Evolutionary conservation across 2,329 filamentous ascomycete species (phyloP).

Genomic region (Aspergillus nomiae): DNA sequence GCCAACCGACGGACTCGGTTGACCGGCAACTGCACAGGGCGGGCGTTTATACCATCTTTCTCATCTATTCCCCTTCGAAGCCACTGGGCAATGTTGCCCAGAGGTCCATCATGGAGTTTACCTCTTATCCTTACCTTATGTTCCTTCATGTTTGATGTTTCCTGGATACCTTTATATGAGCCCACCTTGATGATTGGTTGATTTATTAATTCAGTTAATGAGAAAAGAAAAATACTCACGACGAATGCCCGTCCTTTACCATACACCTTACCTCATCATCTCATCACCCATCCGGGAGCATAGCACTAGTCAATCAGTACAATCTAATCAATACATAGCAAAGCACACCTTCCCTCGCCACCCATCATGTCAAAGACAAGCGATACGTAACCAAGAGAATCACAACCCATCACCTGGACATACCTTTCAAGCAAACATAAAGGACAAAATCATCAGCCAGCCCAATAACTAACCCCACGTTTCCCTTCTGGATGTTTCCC

Average conservation of each 20-base stretch:
- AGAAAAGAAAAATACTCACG: constrained; percentile 2
- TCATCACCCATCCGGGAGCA: neutral
- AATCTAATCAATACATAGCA: neutral
- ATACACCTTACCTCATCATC: neutral
- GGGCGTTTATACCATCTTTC: constrained; percentile 16
- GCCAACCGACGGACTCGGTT: constrained; percentile 1
- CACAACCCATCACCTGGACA: neutral
- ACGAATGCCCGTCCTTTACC: neutral
- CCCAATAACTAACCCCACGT: neutral
- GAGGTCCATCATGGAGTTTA: constrained; percentile 7
- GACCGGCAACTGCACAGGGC: constrained; percentile 15
- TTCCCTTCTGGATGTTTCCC: neutral
- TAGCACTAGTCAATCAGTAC: neutral
- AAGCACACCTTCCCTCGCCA: neutral
- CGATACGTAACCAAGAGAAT: neutral
- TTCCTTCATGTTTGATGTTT: constrained; percentile 2
- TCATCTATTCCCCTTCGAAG: constrained; percentile 5
- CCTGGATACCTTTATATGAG: constrained; percentile 20
- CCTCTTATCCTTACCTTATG: constrained; percentile 5
- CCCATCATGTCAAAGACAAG: neutral
- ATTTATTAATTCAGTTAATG: constrained; percentile 13
- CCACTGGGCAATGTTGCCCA: constrained; percentile 4
- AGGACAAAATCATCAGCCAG: neutral
- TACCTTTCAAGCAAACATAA: neutral
- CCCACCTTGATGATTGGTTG: constrained; percentile 10